Evolutionary conservation across 1,284 basidiomycete species (phyloP), one percentile per base, ranked within the genome.

Genomic region (Peniophora sp.): DNA sequence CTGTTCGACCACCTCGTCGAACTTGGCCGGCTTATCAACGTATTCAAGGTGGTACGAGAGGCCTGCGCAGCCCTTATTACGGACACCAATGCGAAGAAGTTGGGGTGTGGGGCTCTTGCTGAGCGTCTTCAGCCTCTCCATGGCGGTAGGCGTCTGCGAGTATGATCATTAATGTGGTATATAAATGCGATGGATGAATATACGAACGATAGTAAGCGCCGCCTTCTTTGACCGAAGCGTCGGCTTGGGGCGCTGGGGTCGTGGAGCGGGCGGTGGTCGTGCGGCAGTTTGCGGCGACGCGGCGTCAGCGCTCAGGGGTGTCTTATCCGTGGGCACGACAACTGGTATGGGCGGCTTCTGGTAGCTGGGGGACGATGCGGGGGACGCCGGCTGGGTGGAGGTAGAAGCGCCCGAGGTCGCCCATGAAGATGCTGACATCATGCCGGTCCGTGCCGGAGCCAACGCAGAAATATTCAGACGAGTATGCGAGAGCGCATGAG

Each of bases 11-110:
- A 97, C 79, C 66, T 99, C 97, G 70, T 99, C 97, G 63, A 99
- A 99, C 67, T 85, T 88, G 3, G 83, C 92, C 0, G 93, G 88
- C 58, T 85, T 76, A 48, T 93, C 85, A 51, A 98, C 92, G 68
- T 99, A 99, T 62, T 99, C 96, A 50, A 99, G 79, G 66, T 99
- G 91, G 69, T 99, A 99, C 24, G 91, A 88, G 68, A 99, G 83
- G 6, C 97, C 97, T 0, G 97, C 97, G 67, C 97, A 99, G n/a
- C 97, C 97, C 70, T 98, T 97, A 70, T 98, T 97, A 60, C 88
- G 84, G 45, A 99, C 94, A 32, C 94, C 92, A 54, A 99, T 92
- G 8, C 96, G 88, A 54, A 99, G 88, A 52, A 97, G 79, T 63
- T 93, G 91, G 1, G 95, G 94, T n/a, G 82, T 83, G 20, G 91